Conservation (phyloP, 2,329 filamentous ascomycete species). For the Purpureocillium lavendulum region DNA sequence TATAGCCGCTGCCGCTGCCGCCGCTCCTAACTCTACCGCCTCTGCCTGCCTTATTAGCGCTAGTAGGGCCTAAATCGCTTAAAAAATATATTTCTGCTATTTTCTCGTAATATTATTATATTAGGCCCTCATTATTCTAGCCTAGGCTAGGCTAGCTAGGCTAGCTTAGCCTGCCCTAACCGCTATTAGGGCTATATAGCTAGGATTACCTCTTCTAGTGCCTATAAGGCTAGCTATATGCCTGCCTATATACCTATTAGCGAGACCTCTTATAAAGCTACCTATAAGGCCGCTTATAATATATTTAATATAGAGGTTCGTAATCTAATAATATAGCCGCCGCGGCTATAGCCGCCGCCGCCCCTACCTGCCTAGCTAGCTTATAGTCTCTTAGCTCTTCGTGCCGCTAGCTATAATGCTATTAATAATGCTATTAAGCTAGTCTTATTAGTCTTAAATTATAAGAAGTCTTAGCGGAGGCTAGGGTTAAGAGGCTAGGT, state of each 20-base stretch:
- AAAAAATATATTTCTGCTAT: background rate
- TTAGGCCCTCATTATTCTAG: background rate
- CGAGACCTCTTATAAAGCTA: too few species aligned
- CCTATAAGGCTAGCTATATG: too few species aligned
- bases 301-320: background rate
- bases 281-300: too few species aligned
- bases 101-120: background rate
- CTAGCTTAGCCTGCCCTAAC: too few species aligned
- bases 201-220: background rate
- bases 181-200: too few species aligned
- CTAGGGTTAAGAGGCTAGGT: background rate
- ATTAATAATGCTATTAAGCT: background rate
- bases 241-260: background rate
- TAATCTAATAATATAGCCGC: background rate
- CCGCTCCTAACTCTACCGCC: too few species aligned
- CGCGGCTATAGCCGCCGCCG: too few species aligned
- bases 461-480: background rate
- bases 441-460: background rate
- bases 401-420: background rate
- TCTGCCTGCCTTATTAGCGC: too few species aligned
- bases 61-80: background rate
- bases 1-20: too few species aligned
- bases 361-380: background rate
- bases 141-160: background rate
- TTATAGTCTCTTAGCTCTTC: background rate